Base-by-base conservation (phyloP, 2,329 filamentous ascomycete genomes). In the Emydomyces testavorans region DNA sequence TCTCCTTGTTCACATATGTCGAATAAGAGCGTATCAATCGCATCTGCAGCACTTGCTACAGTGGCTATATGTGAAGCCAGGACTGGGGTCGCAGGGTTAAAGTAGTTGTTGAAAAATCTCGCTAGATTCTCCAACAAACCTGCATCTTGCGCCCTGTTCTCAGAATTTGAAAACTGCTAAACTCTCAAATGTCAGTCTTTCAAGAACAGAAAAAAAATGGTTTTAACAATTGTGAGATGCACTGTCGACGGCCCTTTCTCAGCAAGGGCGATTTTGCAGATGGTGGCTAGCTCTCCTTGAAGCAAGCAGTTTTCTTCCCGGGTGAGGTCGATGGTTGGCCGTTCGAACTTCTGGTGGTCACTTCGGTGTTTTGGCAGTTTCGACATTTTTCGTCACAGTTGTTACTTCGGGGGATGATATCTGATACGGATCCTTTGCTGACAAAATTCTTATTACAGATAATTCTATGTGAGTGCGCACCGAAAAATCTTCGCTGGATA, bases 1-100 rank as follows among this genome's bases (percentile, higher is more conserved):
- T 66, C 63, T 16, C 60, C 63, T 1, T 55, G 32, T 6, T 65
- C 61, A 48, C 62, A 65, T 16, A 67, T 61, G 26, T 59, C 60
- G 43, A 54, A 57, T 2, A 66, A 43, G 6, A 67, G 43, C 6
- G 60, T 52, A 18, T 65, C 58, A 18, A 63, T 42, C 31, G 44
- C 50, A 3, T 45, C 38, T 7, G 37, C 32, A 4, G 49, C 56
- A 7, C 58, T 57, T 8, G 58, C 52, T 4, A 49, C 58, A 2
- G 50, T 50, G 1, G 45, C 48, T 2, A 63, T 23, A 21, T 62
- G 57, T 20, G 48, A 40, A 5, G 54, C 26, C 2, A 45, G 24
- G 1, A 63, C 57, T 6, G 51, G 51, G 10, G 46, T 44, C n/a
- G 41, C 32, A 6, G 60, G 60, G 10, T 51, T 50, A 51, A 63